Percentiles rank a stretch among this genome's conserved stretches.
These are phyloP conservation scores for Sordaria brevicollis DNA, from an alignment of 495 filamentous ascomycete genomes.

Conservation along the genomic window DNA sequence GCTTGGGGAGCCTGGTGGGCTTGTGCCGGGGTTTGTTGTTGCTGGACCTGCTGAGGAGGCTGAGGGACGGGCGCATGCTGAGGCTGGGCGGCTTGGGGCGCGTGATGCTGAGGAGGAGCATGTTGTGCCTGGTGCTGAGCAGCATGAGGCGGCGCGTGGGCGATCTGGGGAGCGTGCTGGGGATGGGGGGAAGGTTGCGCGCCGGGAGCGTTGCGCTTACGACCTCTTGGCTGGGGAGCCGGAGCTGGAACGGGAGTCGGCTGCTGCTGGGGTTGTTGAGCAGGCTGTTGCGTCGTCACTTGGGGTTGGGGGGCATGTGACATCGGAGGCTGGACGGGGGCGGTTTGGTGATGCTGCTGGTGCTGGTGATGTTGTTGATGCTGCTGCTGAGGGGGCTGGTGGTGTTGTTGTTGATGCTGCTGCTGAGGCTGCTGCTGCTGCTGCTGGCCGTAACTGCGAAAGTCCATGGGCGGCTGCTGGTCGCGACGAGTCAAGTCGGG, in stretches of 20 bases:
- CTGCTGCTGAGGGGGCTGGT: constrained; percentile 16
- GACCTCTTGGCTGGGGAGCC: constrained; percentile 6
- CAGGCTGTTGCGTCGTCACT: constrained; percentile 9
- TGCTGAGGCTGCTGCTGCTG: constrained; percentile 24
- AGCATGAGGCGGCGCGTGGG: constrained; percentile 7
- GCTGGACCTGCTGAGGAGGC: constrained; percentile 10
- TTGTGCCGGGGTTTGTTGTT: constrained; percentile 21
- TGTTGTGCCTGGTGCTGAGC: constrained; percentile 10
- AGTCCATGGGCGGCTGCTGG: constrained; percentile 21
- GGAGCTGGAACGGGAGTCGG: constrained; percentile 29
- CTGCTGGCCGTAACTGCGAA: constrained; percentile 16
- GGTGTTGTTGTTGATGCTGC: constrained; percentile 24
- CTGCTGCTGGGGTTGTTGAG: constrained; percentile 34
- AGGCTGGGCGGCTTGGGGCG: constrained; percentile 8
- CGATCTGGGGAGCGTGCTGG: constrained; percentile 8
- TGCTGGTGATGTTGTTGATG: constrained; percentile 17
- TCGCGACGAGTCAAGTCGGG: constrained; percentile 34
- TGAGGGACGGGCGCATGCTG: constrained; percentile 11
- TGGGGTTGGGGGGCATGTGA: constrained; percentile 25
- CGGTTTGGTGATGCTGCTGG: constrained; percentile 26
- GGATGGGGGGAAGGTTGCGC: constrained; percentile 11
- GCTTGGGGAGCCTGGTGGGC: constrained; percentile 11
- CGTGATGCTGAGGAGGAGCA: constrained; percentile 12
- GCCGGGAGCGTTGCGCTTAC: constrained; percentile 23
- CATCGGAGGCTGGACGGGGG: constrained; percentile 31